Evolutionary conservation across 2,329 filamentous ascomycete genomes (phyloP), one percentile per base, ranked within the genome.

Genomic region (Arthrobotrys iridis): DNA sequence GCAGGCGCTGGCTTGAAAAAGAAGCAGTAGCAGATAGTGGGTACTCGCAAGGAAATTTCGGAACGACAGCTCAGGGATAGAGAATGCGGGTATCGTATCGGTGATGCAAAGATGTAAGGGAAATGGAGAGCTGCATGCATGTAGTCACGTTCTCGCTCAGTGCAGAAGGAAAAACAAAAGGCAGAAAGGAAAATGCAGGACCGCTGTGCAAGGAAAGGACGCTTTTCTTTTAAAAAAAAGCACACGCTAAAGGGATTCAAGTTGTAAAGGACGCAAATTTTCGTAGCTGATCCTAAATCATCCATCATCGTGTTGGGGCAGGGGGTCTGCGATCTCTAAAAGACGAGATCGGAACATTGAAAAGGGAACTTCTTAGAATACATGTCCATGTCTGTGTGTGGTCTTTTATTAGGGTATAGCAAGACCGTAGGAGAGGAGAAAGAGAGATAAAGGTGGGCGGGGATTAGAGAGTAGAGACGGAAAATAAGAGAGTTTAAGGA

Each of bases 301-400:
- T 62, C 58, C 41, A 35, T 62, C 58, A 18, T 55, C 50, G 50
- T 37, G 50, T 37, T 35, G 30, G 30, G 50, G 40, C 20, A 26
- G 43, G 57, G 33, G 59, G 30, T 52, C 24, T 3, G 3, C 5
- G 58, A 71, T 63, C 66, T 71, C 66, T 71, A 71, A 48, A 71
- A 71, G 5, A 71, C 66, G 66, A 71, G 66, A 58, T 71, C 58
- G 45, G 46, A 71, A 64, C 35, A 57, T 15, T 46, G n/a, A 46
- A 63, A 62, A 63, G 30, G n/a, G 45, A 57, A 63, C 8, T 30
- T 33, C 22, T 18, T 52, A 52, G 30, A 37, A 30, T 52, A 60
- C 55, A 62, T 68, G 18, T 30, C 18, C 41, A 40, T 30, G 15
- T 58, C 22, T 37, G 30, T 40, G 50, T 35, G 18, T 15, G 55